phyloP scores from a whole-genome alignment of 805 yeast genomes.

The Kodamaea lidongshanica region DNA sequence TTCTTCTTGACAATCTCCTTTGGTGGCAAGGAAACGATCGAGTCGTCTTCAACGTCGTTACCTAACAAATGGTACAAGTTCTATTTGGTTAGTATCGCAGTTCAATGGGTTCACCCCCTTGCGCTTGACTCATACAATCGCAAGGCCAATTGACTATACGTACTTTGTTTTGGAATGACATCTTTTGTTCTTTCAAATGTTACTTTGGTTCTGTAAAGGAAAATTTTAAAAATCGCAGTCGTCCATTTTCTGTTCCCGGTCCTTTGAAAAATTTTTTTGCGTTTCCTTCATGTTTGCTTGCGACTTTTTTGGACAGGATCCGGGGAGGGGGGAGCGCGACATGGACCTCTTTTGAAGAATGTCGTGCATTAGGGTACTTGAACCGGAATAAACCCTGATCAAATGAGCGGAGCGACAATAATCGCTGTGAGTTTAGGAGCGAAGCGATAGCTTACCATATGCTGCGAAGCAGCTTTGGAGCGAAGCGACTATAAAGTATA shows the following conservation, averaged over 20 bases:
- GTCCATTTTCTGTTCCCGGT: conserved; percentile 2
- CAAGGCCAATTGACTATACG: conserved; percentile 16
- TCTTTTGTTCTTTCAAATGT: conserved; percentile 14
- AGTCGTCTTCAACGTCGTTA: conserved; percentile 83
- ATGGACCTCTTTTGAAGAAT: too few species aligned
- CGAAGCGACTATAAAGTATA: too few species aligned
- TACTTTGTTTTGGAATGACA: conserved; percentile 47
- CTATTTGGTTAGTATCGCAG: conserved; percentile 24
- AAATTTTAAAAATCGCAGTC: too few species aligned
- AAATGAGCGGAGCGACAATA: too few species aligned
- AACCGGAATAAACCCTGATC: too few species aligned
- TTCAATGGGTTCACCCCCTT: neutral
- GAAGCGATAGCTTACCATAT: too few species aligned
- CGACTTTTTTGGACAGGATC: conserved; percentile 2
- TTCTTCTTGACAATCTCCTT: conserved; percentile 75
- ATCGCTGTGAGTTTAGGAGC: too few species aligned
- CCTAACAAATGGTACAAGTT: conserved; percentile 80
- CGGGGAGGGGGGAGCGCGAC: neutral
- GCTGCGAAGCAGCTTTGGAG: too few species aligned
- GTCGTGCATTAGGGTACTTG: too few species aligned
- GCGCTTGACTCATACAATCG: conserved; percentile 1
- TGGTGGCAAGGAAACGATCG: conserved; percentile 49
- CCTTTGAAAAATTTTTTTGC: conserved; percentile 7
- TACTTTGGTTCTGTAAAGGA: conserved; percentile 7
- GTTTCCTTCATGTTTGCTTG: too few species aligned